These are phyloP conservation scores for Penicillium riverlandense DNA, from an alignment of 495 filamentous ascomycete genomes.

Conservation along the genomic window DNA sequence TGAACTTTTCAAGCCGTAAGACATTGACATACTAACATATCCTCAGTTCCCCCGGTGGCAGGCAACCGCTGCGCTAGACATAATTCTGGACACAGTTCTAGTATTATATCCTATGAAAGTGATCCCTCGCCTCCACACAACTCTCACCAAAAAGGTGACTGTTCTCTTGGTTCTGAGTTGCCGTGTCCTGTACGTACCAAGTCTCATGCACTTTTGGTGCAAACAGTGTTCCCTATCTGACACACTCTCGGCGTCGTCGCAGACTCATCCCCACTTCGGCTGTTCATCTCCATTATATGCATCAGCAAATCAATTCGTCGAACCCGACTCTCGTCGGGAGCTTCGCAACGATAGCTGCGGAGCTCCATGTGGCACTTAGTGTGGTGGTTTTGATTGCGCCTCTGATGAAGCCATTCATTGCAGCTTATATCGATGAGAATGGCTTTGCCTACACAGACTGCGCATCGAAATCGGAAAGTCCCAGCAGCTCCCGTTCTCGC, in stretches of 20 bases:
- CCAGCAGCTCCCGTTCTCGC: not conserved
- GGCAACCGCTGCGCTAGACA: slow-evolving; percentile 16
- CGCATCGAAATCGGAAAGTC: slow-evolving; percentile 1
- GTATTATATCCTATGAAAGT: slow-evolving; percentile 9
- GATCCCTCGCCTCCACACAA: slow-evolving; percentile 13
- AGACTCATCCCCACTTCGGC: slow-evolving; percentile 21
- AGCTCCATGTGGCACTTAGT: slow-evolving; percentile 19
- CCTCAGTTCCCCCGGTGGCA: slow-evolving; percentile 20
- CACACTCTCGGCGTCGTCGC: not conserved
- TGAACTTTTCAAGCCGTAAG: not conserved
- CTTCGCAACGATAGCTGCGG: slow-evolving; percentile 15
- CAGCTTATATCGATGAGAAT: slow-evolving; percentile 24
- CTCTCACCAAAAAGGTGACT: slow-evolving; percentile 8
- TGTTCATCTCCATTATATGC: slow-evolving; percentile 14
- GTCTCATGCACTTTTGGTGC: not conserved
- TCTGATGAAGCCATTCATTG: slow-evolving; percentile 33
- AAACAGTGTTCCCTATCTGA: not conserved
- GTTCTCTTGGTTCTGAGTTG: slow-evolving; percentile 14
- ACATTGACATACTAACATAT: not conserved
- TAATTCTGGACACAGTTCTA: slow-evolving; percentile 14
- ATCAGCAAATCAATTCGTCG: slow-evolving; percentile 10
- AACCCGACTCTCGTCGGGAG: slow-evolving; percentile 15
- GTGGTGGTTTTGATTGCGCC: slow-evolving; percentile 16
- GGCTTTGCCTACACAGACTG: slow-evolving; percentile 23
- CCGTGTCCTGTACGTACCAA: slow-evolving; percentile 14